Conservation (phyloP, 768 basidiomycete genomes). For the Podaxis rugospora region DNA sequence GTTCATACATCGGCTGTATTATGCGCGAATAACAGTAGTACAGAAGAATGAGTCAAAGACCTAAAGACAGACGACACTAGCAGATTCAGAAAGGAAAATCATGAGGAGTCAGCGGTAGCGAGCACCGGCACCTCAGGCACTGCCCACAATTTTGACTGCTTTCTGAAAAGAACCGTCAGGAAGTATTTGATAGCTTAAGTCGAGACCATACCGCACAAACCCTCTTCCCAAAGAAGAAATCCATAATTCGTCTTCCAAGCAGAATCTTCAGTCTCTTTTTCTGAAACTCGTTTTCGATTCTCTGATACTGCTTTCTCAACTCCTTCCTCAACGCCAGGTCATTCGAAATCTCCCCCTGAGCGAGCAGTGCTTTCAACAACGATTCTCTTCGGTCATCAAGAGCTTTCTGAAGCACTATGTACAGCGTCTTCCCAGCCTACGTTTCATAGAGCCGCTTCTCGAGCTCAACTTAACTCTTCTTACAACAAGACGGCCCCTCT, state of each 20-base stretch:
- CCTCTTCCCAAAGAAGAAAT: constrained; percentile 3
- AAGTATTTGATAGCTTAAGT: not conserved
- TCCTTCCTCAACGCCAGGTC: not conserved
- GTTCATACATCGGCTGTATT: too few species aligned
- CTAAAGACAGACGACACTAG: too few species aligned
- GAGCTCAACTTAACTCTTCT: constrained; percentile 20
- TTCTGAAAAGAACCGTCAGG: not conserved
- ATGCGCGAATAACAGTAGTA: too few species aligned
- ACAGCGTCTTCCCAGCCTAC: constrained; percentile 18
- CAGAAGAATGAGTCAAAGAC: too few species aligned
- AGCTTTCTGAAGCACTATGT: constrained; percentile 19
- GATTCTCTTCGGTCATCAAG: constrained; percentile 21
- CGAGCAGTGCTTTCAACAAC: not conserved
- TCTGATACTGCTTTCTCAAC: not conserved
- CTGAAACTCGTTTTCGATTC: constrained; percentile 14
- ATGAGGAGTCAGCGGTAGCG: too few species aligned
- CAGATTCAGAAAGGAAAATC: too few species aligned
- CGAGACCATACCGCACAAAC: not conserved
- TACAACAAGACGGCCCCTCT: constrained; percentile 17
- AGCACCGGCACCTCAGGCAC: not conserved
- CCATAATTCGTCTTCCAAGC: not conserved
- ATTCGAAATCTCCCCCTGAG: constrained; percentile 2
- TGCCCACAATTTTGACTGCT: not conserved
- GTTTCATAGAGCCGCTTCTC: constrained; percentile 21
- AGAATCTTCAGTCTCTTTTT: constrained; percentile 10